Base-by-base conservation (phyloP, 2,329 filamentous ascomycete genomes). In the Verticillium nonalfalfae region DNA sequence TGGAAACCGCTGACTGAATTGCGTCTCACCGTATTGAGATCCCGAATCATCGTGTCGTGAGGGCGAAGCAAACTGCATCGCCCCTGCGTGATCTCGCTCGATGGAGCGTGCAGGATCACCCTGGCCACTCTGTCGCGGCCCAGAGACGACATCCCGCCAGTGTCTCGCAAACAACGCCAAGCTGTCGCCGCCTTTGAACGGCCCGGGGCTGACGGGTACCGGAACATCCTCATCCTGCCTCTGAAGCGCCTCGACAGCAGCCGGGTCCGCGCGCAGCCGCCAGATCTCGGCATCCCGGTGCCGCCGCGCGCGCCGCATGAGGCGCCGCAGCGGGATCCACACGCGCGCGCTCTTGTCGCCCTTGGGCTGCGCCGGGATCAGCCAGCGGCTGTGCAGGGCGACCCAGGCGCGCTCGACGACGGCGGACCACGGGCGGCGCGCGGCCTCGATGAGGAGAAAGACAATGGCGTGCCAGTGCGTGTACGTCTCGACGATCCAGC, bases 401-500 rank as follows among this genome's bases (percentile, higher is more conserved):
- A 73, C 65, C 81, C 81, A 84, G 0, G 76, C 78, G 1, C 80
- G 71, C 64, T 83, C 81, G 0, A 78, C 66, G 4, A 75, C 72
- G 1, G 79, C 72, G 11, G 78, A 78, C 78, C 79, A 81, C 1
- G 75, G 73, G 0, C 78, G 73, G 3, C 76, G 77, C 14, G 76
- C 78, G 1, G 80, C 71, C 66, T 85, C 81, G 13, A 85, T 75
- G 34, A 86, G 66, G 0, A 85, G 73, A 65, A 83, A 86, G 0
- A 83, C 81, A 3, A 85, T 78, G 4, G 84, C 81, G 64, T 85
- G 78, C 82, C 83, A 86, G 62, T 85, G 82, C 0, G 79, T 83
- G 67, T 85, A 85, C 0, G 81, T 84, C 66, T 85, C 80, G 69
- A 83, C 85, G 6, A 85, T 72, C 84, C 84, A 87, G 18, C 81